Base-by-base conservation (phyloP, 73 alveolate species). In the Stentor coeruleus region DNA sequence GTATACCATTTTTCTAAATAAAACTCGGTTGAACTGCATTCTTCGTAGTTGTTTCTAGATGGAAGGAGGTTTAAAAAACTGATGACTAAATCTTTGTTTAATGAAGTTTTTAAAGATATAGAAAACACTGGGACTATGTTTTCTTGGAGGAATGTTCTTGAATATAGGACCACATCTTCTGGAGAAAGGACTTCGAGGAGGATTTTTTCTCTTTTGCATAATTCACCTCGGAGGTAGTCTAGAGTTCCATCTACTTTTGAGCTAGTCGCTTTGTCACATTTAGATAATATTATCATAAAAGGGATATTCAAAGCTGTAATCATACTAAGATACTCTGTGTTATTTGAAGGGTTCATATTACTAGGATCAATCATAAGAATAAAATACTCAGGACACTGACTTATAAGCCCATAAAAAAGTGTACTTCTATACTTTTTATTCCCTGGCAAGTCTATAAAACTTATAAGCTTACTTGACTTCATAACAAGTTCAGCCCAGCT, bases 241-340 rank as follows among this genome's bases (percentile, higher is more conserved):
- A 75, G 58, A 38, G 31, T 6, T 20, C 39, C n/a, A n/a, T 75
- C 83, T 38, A 75, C 37, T 0, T 20, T 26, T 0, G 14, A 11
- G 6, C n/a, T n/a, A n/a, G 72, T 20, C 80, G 14, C 33, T 2
- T 39, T 40, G 30, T 75, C 83, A 2, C 26, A 37, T 75, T 75
- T 75, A 39, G 81, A 36, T 1, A 75, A 14, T 14, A 75, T 35
- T 20, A 75, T 38, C 14, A 75, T n/a, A 20, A 75, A 26, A 1
- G 83, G 83, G 31, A 75, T 35, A 6, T 75, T 75, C 11, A 75
- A 33, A 75, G 83, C 83, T n/a, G 38, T n/a, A 20, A 39, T n/a
- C 38, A 75, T 14, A 38, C 20, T 35, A 15, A 75, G 83, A 37
- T 75, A 39, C 2, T 75, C 83, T 14, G 35, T 14, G 72, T 14